These are phyloP conservation scores for Choricystis sp. DNA, from an alignment of 139 green algal genomes.

Conservation along the genomic window DNA sequence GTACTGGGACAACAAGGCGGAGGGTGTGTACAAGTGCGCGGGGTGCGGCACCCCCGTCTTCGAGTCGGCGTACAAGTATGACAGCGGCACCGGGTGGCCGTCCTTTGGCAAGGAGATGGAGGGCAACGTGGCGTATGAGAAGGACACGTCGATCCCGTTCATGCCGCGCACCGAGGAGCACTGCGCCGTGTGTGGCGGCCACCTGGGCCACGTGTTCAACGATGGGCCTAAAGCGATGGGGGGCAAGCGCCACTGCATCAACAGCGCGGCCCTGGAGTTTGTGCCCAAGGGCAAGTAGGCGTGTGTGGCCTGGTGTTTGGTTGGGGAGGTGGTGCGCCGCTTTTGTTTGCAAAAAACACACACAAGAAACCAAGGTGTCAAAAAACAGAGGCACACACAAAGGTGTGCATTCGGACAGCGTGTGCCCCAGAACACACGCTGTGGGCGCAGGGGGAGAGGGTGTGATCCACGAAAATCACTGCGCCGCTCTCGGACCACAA, in stretches of 20 bases:
- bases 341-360: no score
- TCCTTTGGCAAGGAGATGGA: constrained; percentile 8
- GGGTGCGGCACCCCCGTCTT: constrained; percentile 7
- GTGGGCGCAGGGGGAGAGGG: no score
- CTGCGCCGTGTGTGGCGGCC: constrained; percentile 11
- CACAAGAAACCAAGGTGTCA: no score
- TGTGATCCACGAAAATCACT: no score
- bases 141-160: constrained; percentile 19
- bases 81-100: constrained; percentile 14
- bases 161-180: constrained; percentile 19
- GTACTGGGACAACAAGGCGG: neutral
- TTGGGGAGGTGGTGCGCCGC: no score
- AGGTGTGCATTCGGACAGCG: no score
- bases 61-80: constrained; percentile 9
- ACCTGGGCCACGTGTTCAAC: constrained; percentile 31
- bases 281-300: neutral
- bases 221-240: constrained; percentile 27
- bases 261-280: constrained; percentile 8
- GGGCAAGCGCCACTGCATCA: constrained; percentile 32
- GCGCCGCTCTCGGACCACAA: no score
- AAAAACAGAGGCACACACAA: no score
- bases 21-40: constrained; percentile 1
- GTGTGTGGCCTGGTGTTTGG: no score
- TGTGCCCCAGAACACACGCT: no score
- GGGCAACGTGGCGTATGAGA: neutral